Conservation (phyloP, 2,329 filamentous ascomycete species). For the Curvularia sp. region DNA sequence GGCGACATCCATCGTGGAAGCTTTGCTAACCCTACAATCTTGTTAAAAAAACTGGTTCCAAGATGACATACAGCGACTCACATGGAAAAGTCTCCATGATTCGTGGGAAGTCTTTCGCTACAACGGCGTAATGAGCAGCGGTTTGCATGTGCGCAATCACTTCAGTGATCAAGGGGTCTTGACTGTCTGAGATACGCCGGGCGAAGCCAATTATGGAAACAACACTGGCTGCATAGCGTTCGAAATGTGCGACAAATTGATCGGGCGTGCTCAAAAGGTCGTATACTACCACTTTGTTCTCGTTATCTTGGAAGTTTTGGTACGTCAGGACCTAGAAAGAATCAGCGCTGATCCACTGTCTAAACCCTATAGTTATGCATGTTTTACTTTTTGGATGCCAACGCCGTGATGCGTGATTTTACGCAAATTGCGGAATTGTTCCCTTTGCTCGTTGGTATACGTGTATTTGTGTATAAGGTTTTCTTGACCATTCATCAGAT, state of each 20-base stretch:
- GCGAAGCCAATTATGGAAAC: conserved; percentile 65
- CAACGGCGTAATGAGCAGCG: conserved; percentile 59
- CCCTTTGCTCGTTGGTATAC: conserved; percentile 34
- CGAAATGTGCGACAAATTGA: conserved; percentile 61
- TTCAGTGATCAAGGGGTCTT: conserved; percentile 65
- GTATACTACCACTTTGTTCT: conserved; percentile 61
- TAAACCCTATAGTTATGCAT: too few relatives aligned
- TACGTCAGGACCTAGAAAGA: conserved; percentile 48
- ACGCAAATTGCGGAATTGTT: conserved; percentile 39
- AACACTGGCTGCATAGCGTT: conserved; percentile 61
- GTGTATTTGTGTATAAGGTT: conserved; percentile 48
- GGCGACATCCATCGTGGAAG: conserved; percentile 58
- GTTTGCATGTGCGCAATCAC: conserved; percentile 65
- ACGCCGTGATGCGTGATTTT: conserved; percentile 46
- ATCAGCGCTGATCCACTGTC: not conserved
- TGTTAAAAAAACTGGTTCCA: not conserved
- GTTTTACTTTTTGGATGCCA: conserved; percentile 57
- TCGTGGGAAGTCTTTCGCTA: conserved; percentile 63
- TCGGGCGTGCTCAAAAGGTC: conserved; percentile 55
- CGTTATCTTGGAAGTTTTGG: conserved; percentile 65
- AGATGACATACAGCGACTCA: not conserved
- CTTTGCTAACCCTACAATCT: conserved; percentile 52
- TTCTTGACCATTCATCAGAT: conserved; percentile 42
- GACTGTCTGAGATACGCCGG: conserved; percentile 56
- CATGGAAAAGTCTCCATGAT: conserved; percentile 62